phyloP scores from a whole-genome alignment of 139 green algal genomes.

The Chlorella sp. region DNA sequence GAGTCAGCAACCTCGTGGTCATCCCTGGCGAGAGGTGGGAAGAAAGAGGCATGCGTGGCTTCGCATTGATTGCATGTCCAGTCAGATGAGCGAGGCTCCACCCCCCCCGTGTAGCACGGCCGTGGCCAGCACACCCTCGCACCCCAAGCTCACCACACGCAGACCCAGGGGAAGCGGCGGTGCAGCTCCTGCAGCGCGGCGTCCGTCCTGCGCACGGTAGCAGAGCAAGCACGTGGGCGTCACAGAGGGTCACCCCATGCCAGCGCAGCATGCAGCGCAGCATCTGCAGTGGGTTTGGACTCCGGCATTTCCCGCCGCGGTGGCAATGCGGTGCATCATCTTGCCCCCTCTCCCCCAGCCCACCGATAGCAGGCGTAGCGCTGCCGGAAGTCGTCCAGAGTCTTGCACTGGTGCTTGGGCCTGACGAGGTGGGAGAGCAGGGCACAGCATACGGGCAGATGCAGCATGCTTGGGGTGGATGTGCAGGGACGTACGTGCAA shows the following conservation, averaged over 20 bases:
- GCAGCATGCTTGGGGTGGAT: too few relatives aligned
- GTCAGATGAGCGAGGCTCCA: too few relatives aligned
- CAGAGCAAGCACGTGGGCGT: background rate
- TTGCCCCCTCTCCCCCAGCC: too few relatives aligned
- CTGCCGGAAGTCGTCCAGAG: constrained; percentile 31
- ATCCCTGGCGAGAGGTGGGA: background rate
- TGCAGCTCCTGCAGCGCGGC: constrained; percentile 33
- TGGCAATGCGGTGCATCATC: background rate
- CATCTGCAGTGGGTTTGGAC: too few relatives aligned
- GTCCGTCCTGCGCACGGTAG: constrained; percentile 19
- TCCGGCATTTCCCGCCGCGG: background rate
- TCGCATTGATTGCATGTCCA: too few relatives aligned
- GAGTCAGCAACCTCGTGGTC: constrained; percentile 30
- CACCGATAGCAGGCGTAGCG: constrained; percentile 42
- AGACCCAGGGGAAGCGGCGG: constrained; percentile 9
- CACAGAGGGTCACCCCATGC: background rate
- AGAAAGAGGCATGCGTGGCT: too few relatives aligned
- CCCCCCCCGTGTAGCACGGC: too few relatives aligned
- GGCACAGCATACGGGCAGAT: too few relatives aligned
- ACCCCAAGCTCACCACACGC: background rate
- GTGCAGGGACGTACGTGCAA: too few relatives aligned
- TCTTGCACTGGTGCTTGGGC: constrained; percentile 35
- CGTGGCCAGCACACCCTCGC: background rate
- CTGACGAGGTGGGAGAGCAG: too few relatives aligned
- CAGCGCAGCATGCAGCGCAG: too few relatives aligned